A percentile compares a stretch with the other conserved stretches of the same genome.
Evolutionary conservation across 1,284 basidiomycete genomes (phyloP).

Genomic region (Schizopora paradoxa): DNA sequence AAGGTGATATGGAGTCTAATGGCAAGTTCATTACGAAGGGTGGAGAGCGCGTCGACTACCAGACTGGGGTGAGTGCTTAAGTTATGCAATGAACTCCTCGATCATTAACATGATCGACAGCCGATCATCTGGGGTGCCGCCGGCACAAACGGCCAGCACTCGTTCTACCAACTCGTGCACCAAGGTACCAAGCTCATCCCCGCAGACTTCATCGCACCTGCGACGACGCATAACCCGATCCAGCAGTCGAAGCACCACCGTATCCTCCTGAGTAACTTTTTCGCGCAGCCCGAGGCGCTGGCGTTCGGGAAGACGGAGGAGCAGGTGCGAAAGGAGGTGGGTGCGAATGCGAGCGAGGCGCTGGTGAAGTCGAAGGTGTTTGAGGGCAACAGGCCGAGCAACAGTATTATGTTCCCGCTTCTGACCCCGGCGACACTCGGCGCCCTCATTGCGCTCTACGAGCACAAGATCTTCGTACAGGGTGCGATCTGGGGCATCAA

Average conservation of each 20-base stretch:
- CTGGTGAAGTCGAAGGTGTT: slow-evolving; percentile 97
- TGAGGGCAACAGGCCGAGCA: slow-evolving; percentile 95
- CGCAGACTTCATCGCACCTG: slow-evolving; percentile 92
- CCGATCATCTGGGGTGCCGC: slow-evolving; percentile 99
- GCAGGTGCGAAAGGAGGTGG: slow-evolving; percentile 77
- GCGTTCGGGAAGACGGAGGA: slow-evolving; percentile 97
- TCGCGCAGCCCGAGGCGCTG: slow-evolving; percentile 94
- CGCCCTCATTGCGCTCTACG: slow-evolving; percentile 87
- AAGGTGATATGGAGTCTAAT: slow-evolving; percentile 99
- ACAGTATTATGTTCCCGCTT: slow-evolving; percentile 92
- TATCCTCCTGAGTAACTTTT: slow-evolving; percentile 96
- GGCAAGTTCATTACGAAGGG: slow-evolving; percentile 95
- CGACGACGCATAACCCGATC: slow-evolving; percentile 91
- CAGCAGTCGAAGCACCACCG: slow-evolving; percentile 87
- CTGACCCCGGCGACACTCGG: slow-evolving; percentile 88
- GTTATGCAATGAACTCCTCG: slow-evolving; percentile 10
- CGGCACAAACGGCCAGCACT: slow-evolving; percentile 98
- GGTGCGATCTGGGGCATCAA: slow-evolving; percentile 98
- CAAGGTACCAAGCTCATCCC: slow-evolving; percentile 94
- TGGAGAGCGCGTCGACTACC: slow-evolving; percentile 88
- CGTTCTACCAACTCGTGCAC: slow-evolving; percentile 98
- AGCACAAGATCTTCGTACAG: slow-evolving; percentile 99
- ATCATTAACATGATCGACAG: slow-evolving; percentile 33
- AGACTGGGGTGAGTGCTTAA: slow-evolving; percentile 71
- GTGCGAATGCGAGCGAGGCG: slow-evolving; percentile 69